Evolutionary conservation across 345 rosid genomes (phyloP).

Genomic region (Linum usitatissimum): DNA sequence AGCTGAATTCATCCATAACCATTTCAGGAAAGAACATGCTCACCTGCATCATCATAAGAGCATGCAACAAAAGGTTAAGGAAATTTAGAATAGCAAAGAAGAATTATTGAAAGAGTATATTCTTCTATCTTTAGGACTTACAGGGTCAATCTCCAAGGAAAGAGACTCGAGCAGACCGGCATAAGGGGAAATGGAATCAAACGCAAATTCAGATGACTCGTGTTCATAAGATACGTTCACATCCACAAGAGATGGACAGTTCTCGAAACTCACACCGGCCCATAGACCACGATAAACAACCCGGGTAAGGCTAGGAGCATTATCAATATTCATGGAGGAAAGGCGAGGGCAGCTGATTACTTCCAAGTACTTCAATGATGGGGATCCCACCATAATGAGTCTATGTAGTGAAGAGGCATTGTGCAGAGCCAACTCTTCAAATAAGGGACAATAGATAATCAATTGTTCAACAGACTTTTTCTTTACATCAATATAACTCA

Average conservation of each 20-base stretch:
- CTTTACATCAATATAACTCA: not conserved
- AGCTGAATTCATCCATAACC: not conserved
- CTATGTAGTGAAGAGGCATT: not conserved
- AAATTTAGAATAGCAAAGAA: too few species aligned
- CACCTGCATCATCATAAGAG: not conserved
- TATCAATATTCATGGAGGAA: not conserved
- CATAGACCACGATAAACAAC: not conserved
- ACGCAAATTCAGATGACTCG: not conserved
- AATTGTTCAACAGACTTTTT: not conserved
- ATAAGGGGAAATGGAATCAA: not conserved
- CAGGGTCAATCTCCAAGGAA: not conserved
- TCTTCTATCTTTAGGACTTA: not conserved
- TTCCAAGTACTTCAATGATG: slow-evolving; percentile 5
- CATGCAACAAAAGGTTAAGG: too few species aligned
- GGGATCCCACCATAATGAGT: not conserved
- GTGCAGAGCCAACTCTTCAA: not conserved
- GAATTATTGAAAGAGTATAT: not conserved
- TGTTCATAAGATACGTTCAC: not conserved
- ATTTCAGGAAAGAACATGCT: not conserved
- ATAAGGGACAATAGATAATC: not conserved
- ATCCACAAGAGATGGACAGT: slow-evolving; percentile 1
- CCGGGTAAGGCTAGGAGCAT: not conserved
- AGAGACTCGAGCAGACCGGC: not conserved
- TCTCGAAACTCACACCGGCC: not conserved
- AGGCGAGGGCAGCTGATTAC: not conserved